These are phyloP conservation scores for Leccinum longicurvipes DNA, from an alignment of 768 basidiomycete genomes.

Conservation along the genomic window DNA sequence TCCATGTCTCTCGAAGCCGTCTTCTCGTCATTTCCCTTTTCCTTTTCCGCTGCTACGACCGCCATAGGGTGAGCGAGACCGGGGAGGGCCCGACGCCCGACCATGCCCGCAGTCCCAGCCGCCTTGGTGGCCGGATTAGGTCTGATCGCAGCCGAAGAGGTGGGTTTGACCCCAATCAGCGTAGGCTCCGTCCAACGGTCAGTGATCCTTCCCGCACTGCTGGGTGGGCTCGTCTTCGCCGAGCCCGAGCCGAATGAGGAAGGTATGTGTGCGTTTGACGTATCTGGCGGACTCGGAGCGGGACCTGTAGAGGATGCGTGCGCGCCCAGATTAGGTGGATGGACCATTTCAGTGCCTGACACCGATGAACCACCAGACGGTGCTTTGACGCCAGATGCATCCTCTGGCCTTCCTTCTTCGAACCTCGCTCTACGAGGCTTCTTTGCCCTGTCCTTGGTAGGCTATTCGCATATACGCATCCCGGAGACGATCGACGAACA, in stretches of 20 bases:
- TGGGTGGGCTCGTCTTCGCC: slow-evolving; percentile 6
- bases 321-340: not conserved
- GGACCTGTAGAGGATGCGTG: slow-evolving; percentile 1
- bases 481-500: slow-evolving; percentile 9
- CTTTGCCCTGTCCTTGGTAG: slow-evolving; percentile 69
- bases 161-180: slow-evolving; percentile 32
- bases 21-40: slow-evolving; percentile 4
- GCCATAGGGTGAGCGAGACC: slow-evolving; percentile 30
- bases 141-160: slow-evolving; percentile 1
- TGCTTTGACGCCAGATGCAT: not conserved
- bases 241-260: not conserved
- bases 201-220: slow-evolving; percentile 17
- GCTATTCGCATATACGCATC: slow-evolving; percentile 40
- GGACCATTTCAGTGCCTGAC: not conserved
- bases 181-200: slow-evolving; percentile 34
- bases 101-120: slow-evolving; percentile 24
- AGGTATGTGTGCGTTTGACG: not conserved
- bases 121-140: slow-evolving; percentile 9
- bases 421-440: slow-evolving; percentile 53
- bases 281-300: not conserved
- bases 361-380: not conserved
- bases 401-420: slow-evolving; percentile 12
- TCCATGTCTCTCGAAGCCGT: slow-evolving; percentile 17
- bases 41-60: slow-evolving; percentile 18
- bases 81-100: slow-evolving; percentile 42